Conservation (phyloP, 306 rosid species). For the Styphnolobium japonicum region DNA sequence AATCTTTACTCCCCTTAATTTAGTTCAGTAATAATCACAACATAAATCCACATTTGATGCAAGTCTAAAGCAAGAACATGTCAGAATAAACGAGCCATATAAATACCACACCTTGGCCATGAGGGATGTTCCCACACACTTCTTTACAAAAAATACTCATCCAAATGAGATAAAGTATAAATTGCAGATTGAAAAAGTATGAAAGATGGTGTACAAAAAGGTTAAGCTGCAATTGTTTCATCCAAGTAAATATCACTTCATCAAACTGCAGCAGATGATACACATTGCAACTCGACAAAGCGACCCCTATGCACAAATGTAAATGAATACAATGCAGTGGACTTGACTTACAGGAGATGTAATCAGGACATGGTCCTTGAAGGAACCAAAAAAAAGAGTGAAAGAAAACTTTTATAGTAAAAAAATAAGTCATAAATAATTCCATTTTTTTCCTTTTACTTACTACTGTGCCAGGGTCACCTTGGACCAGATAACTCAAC, state of each 20-base stretch:
- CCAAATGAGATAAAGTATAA: not conserved
- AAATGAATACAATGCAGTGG: slow-evolving; percentile 52
- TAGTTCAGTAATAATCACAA: no score
- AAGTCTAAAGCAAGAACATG: not conserved
- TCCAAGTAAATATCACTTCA: slow-evolving; percentile 2
- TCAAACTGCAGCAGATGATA: slow-evolving; percentile 42
- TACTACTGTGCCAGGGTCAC: no score
- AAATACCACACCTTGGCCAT: not conserved
- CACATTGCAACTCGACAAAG: slow-evolving; percentile 41
- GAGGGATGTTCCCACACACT: not conserved
- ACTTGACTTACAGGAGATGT: slow-evolving; percentile 46
- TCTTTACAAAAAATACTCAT: not conserved
- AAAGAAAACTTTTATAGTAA: no score
- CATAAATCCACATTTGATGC: not conserved
- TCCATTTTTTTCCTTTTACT: no score
- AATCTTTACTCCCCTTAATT: no score
- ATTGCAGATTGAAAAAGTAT: not conserved
- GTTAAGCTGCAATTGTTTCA: slow-evolving; percentile 32
- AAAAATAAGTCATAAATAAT: no score
- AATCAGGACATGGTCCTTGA: slow-evolving; percentile 32
- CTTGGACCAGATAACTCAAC: no score
- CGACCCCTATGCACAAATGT: slow-evolving; percentile 66
- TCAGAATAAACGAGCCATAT: not conserved
- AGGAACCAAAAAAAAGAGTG: not conserved
- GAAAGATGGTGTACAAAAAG: not conserved